Evolutionary conservation across 305 asterid species (phyloP), one percentile per base, ranked within the genome.

Genomic region (Lippia alba): DNA sequence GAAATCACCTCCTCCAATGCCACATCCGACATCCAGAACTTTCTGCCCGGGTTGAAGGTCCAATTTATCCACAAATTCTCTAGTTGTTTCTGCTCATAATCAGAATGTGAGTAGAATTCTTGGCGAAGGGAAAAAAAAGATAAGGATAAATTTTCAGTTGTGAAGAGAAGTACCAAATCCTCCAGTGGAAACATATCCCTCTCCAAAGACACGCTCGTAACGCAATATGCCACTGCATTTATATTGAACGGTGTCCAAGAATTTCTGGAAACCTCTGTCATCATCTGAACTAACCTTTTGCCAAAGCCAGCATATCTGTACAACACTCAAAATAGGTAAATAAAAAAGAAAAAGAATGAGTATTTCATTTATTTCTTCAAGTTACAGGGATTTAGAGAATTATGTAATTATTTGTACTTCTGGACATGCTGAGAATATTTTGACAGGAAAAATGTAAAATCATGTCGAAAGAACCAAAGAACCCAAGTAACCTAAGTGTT

Each of bases 1-100:
- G 75, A 94, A 92, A 73, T 94, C 96, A 46, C 99, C 99, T 74
- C 99, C 99, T 58, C 98, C 99, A 75, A 94, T 94, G 24, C 99
- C 98, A 78, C 99, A 94, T 18, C 99, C 99, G 59, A 94, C 99
- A 73, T 94, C 99, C 34, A 94, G 90, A 46, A 92, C 96, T 65
- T 87, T 94, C 76, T 95, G 96, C 44, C 99, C 96, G 58, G 96
- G 87, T 83, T 89, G 82, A 62, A 94, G 99, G 76, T 89, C 84
- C 76, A 94, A 81, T 76, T 76, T 82, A 71, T 78, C 84, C 3
- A 92, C 97, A 80, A 92, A 94, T 76, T 94, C 99, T 71, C 64
- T 85, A 16, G 99, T 94, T 24, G 99, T 94, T 1, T 89, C 99
- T 94, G 97, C 72, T 49, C 85, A 59, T 14, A 72, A 59, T 58